These are phyloP conservation scores for Fomes fomentarius DNA, from an alignment of 1,284 basidiomycete genomes.

Conservation along the genomic window DNA sequence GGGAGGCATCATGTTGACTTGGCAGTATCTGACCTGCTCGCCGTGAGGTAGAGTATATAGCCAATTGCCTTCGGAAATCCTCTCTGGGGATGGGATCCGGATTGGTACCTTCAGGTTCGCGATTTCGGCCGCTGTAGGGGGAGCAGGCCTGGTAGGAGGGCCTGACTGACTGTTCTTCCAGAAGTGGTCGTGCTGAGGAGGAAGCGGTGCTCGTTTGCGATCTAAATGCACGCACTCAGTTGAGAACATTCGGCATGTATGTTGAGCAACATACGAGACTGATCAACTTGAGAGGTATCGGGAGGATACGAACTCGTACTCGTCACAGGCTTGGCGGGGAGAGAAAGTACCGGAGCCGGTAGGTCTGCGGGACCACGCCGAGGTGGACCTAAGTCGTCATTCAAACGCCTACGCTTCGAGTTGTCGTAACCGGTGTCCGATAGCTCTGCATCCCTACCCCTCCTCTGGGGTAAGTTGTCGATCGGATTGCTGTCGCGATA, in stretches of 20 bases:
- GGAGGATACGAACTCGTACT: conserved; percentile 19
- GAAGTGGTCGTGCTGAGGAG: conserved; percentile 20
- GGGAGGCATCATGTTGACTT: conserved; percentile 2
- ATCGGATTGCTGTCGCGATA: conserved; percentile 23
- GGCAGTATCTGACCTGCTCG: neutral
- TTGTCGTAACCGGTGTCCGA: conserved; percentile 26
- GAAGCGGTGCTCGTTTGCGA: conserved; percentile 26
- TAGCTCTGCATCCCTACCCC: conserved; percentile 32
- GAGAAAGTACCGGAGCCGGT: conserved; percentile 15
- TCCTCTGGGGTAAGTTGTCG: conserved; percentile 33
- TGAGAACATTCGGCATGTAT: too few species aligned
- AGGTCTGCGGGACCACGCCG: conserved; percentile 24
- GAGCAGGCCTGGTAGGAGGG: too few species aligned
- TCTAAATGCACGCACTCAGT: too few species aligned
- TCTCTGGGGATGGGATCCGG: neutral
- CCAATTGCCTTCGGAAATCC: neutral
- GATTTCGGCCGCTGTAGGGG: too few species aligned
- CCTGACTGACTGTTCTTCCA: conserved; percentile 9
- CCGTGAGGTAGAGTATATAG: neutral
- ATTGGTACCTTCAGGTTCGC: neutral
- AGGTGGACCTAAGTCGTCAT: conserved; percentile 28
- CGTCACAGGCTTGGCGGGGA: conserved; percentile 24
- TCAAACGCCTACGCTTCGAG: conserved; percentile 37
- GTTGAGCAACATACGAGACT: conserved; percentile 42
- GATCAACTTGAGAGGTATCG: conserved; percentile 34